Evolutionary conservation across 441 rosid genomes (phyloP), one percentile per base, ranked within the genome.

Genomic region (Heliophila coronopifolia): DNA sequence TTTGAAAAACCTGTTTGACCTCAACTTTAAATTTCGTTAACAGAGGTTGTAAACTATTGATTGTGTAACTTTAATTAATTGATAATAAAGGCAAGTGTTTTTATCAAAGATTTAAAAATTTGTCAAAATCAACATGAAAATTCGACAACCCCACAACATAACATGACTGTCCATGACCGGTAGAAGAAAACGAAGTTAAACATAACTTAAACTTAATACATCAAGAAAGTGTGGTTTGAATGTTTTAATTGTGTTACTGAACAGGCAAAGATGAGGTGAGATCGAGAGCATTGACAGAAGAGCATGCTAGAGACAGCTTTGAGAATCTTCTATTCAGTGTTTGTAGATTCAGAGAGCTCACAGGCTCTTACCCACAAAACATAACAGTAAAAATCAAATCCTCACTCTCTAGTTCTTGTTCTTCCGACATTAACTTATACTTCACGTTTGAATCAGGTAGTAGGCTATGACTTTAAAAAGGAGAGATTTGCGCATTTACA

Each of bases 241-340:
- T 24, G 27, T 31, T 25, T 9, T 13, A 18, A 17, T 59, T 15
- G 58, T 45, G 59, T 36, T 65, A 24, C 54, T 64, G 58, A 30
- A 31, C 59, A 92, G 98, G 87, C 25, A 83, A 78, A 36, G 73
- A 68, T 66, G 87, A 81, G 61, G 95, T 92, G 55, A 73, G 79
- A 69, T 66, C 71, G 66, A 78, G 98, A 67, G 81, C 95, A 49
- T 59, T 91, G 73, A 91, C 98, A 5, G 98, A 91, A 72, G 98
- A 91, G 66, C 89, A 91, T 72, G 96, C 98, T 5, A 79, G 98
- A 63, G 96, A 91, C 70, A 91, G 98, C 77, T 83, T 87, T 64
- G 98, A 91, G 79, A 91, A 91, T 78, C 87, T 85, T 63, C 95
- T 87, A 20, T 91, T 87, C 44, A 91, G 91, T 25, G 76, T 91